Percentiles rank a stretch among this genome's conserved stretches.
Evolutionary conservation across 305 asterid genomes (phyloP).

Genomic region (Lippia alba): DNA sequence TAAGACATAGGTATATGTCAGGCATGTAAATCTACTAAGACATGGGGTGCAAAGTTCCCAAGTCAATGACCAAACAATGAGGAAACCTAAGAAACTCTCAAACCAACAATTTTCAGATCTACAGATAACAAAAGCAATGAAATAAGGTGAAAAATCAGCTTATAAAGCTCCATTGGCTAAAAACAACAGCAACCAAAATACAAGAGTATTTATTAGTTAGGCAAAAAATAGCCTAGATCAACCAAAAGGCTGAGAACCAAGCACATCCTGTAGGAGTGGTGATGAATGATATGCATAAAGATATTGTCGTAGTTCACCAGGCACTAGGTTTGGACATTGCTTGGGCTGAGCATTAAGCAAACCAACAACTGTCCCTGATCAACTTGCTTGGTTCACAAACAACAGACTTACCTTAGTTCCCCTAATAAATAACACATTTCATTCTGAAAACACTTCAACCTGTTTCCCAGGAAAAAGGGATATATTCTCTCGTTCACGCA

Average conservation of each 20-base stretch:
- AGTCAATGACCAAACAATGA: conserved; percentile 28
- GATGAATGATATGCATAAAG: too few species aligned
- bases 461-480: too few species aligned
- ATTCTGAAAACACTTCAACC: too few species aligned
- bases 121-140: conserved; percentile 22
- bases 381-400: conserved; percentile 11
- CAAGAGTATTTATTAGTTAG: neutral
- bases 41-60: conserved; percentile 23
- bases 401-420: conserved; percentile 6
- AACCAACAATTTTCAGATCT: conserved; percentile 22
- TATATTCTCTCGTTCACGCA: neutral
- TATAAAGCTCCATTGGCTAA: conserved; percentile 15
- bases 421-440: neutral
- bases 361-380: conserved; percentile 2
- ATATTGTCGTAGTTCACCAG: too few species aligned
- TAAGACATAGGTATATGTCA: conserved; percentile 26
- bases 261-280: neutral
- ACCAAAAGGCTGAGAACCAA: conserved; percentile 15
- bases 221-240: neutral
- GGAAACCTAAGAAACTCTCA: conserved; percentile 12
- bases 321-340: too few species aligned
- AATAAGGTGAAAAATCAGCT: conserved; percentile 20
- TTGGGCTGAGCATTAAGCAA: neutral
- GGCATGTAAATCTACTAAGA: conserved; percentile 22
- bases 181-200: neutral